Evolutionary conservation across 2,329 filamentous ascomycete species (phyloP).

Genomic region (Xylariaceae sp.): DNA sequence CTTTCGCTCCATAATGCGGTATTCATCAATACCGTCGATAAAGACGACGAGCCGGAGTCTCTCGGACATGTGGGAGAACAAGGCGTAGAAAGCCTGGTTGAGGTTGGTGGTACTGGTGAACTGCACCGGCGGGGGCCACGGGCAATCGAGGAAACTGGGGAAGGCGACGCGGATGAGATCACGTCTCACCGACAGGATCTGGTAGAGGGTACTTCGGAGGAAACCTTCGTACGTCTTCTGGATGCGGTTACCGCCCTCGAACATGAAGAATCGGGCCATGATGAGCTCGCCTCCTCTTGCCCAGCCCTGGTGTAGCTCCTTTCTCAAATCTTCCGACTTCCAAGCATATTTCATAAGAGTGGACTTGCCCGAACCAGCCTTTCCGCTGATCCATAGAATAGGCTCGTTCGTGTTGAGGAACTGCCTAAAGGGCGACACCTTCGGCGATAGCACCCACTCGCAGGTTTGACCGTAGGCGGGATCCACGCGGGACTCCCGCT

Average conservation of each 20-base stretch:
- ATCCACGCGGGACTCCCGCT: slow-evolving; percentile 34
- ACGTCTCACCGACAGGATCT: slow-evolving; percentile 30
- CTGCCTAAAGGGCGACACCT: slow-evolving; percentile 21
- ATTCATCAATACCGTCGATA: slow-evolving; percentile 31
- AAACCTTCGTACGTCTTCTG: slow-evolving; percentile 40
- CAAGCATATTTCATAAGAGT: slow-evolving; percentile 42
- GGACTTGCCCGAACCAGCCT: slow-evolving; percentile 43
- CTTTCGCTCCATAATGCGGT: slow-evolving; percentile 31
- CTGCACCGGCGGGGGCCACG: slow-evolving; percentile 29
- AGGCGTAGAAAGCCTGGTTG: slow-evolving; percentile 29
- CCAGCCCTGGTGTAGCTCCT: slow-evolving; percentile 33
- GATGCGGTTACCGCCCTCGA: slow-evolving; percentile 34
- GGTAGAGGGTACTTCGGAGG: slow-evolving; percentile 33
- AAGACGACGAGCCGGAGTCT: slow-evolving; percentile 26
- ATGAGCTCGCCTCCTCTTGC: slow-evolving; percentile 26
- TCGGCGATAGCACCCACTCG: slow-evolving; percentile 37
- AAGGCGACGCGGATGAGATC: slow-evolving; percentile 31
- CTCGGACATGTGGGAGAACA: slow-evolving; percentile 30
- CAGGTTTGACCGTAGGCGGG: slow-evolving; percentile 38
- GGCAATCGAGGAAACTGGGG: slow-evolving; percentile 28
- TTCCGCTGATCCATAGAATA: slow-evolving; percentile 38
- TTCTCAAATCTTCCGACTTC: slow-evolving; percentile 25
- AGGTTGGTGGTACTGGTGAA: slow-evolving; percentile 29
- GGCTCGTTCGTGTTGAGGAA: slow-evolving; percentile 24
- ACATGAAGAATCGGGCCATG: slow-evolving; percentile 38